Conservation (phyloP, 2,329 filamentous ascomycete genomes). For the Paecilomyces fulvus region DNA sequence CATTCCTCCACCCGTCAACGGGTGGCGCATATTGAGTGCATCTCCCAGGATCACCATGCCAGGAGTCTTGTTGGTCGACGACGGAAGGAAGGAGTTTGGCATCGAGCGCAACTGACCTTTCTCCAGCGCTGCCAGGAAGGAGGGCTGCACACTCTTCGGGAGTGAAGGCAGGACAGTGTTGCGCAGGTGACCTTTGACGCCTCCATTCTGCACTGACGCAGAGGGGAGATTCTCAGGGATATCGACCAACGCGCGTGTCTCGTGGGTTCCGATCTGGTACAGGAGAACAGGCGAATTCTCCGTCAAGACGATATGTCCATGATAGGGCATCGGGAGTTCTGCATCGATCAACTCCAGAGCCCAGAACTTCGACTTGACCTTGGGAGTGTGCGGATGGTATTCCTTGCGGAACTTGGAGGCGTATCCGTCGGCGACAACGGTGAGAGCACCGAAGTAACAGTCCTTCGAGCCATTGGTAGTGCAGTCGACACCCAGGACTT, state of each 20-base stretch:
- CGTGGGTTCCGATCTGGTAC: slow-evolving; percentile 93
- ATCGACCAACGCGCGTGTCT: slow-evolving; percentile 85
- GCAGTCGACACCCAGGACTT: slow-evolving; percentile 77
- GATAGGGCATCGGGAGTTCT: slow-evolving; percentile 62
- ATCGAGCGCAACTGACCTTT: slow-evolving; percentile 75
- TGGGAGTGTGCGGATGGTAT: slow-evolving; percentile 57
- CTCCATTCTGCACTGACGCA: slow-evolving; percentile 65
- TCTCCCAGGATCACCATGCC: slow-evolving; percentile 82
- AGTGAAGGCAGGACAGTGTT: slow-evolving; percentile 73
- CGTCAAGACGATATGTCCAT: slow-evolving; percentile 82
- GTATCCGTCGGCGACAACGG: slow-evolving; percentile 87
- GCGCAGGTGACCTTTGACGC: slow-evolving; percentile 73
- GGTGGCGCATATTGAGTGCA: slow-evolving; percentile 99
- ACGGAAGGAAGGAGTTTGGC: slow-evolving; percentile 91
- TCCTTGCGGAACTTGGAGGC: slow-evolving; percentile 83
- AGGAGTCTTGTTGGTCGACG: slow-evolving; percentile 60
- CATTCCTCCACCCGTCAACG: slow-evolving; percentile 94
- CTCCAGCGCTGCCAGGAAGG: slow-evolving; percentile 68
- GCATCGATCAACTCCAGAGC: slow-evolving; percentile 88
- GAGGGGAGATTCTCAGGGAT: slow-evolving; percentile 69
- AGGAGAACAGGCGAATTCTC: slow-evolving; percentile 72
- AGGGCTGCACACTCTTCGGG: slow-evolving; percentile 61
- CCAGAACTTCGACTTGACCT: slow-evolving; percentile 81
- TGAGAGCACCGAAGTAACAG: slow-evolving; percentile 81
- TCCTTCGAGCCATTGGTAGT: slow-evolving; percentile 59